Percentiles rank a stretch among this genome's conserved stretches.
Conservation (phyloP, 2,329 filamentous ascomycete species). For the Dactylellina cionopaga region DNA sequence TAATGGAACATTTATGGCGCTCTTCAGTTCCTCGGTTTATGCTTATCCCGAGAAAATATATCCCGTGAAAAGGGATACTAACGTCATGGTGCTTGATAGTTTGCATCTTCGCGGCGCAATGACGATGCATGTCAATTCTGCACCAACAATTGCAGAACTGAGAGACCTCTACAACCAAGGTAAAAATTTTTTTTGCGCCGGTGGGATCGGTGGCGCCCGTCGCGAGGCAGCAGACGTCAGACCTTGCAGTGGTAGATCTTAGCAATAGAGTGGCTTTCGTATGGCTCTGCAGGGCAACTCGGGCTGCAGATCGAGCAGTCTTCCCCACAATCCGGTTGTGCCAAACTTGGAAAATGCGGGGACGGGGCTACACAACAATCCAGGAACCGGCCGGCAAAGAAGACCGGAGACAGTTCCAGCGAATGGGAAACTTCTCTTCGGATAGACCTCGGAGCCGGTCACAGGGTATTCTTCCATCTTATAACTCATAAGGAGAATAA, state of each 20-base stretch:
- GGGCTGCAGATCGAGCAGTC: not conserved
- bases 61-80: too few species aligned
- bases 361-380: not conserved
- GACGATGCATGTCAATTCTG: not conserved
- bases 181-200: not conserved
- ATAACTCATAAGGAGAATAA: too few species aligned
- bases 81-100: not conserved
- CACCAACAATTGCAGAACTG: too few species aligned
- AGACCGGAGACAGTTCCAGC: slow-evolving; percentile 4
- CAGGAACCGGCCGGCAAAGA: not conserved
- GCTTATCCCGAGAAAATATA: not conserved
- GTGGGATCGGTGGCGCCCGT: slow-evolving; percentile 7
- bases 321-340: slow-evolving; percentile 15
- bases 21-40: too few species aligned
- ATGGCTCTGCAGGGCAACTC: slow-evolving; percentile 8
- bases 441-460: not conserved
- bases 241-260: slow-evolving; percentile 2
- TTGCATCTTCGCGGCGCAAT: not conserved
- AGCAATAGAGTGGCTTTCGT: slow-evolving; percentile 1
- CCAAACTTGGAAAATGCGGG: not conserved
- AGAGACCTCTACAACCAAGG: too few species aligned
- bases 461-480: not conserved
- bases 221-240: slow-evolving; percentile 4
- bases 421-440: not conserved
- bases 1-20: too few species aligned